Base-by-base conservation (phyloP, 371 early-diverging fungal species). In the Circinella minor region DNA sequence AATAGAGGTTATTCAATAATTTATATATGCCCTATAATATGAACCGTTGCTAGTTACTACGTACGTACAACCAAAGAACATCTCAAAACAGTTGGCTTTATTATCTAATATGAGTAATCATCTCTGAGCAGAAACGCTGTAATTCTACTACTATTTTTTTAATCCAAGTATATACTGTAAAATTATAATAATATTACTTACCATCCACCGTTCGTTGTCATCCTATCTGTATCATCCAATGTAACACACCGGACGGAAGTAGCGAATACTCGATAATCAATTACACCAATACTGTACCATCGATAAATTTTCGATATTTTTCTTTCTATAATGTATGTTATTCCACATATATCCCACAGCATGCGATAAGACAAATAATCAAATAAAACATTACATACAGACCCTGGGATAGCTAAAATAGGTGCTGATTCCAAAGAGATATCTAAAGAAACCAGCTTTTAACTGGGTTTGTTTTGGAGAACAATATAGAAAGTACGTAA, bases 51-150 rank as follows among this genome's bases (percentile, higher is more conserved):
- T 36, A 84, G 76, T 90, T 90, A 72, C 79, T 88, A n/a, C n/a
- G n/a, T n/a, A n/a, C n/a, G n/a, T n/a, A n/a, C 93, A 94, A 94
- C 14, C 95, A 94, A 51, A 93, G 75, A 34, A 95, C 75, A 17
- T 93, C 84, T 72, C 90, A 86, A 74, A 93, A 90, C 63, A 94
- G 84, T 47, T 82, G 80, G 87, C 89, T 65, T n/a, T n/a, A n/a
- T n/a, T n/a, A n/a, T n/a, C n/a, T n/a, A n/a, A n/a, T n/a, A n/a
- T n/a, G n/a, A n/a, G n/a, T n/a, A n/a, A n/a, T n/a, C n/a, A n/a
- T n/a, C n/a, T n/a, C n/a, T n/a, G n/a, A n/a, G n/a, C n/a, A n/a
- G n/a, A n/a, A n/a, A n/a, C n/a, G n/a, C n/a, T n/a, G n/a, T n/a
- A n/a, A n/a, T n/a, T n/a, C n/a, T n/a, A n/a, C n/a, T n/a, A n/a